Percentiles rank a stretch among this genome's conserved stretches.
Conservation (phyloP, 768 basidiomycete genomes). For the Mycena venus region DNA sequence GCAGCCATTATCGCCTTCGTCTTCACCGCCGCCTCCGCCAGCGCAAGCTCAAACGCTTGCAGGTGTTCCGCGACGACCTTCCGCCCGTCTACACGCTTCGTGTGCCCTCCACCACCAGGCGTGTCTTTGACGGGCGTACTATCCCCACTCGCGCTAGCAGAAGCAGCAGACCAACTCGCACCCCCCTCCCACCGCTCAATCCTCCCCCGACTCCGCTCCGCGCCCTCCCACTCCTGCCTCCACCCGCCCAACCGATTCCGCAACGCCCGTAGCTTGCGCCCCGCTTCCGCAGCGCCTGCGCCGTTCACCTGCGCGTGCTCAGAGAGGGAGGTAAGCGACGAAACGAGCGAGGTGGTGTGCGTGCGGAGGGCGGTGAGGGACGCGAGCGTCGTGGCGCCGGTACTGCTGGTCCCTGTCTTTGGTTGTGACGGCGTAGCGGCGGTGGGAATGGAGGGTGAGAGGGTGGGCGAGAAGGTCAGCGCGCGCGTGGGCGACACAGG, state of each 20-base stretch:
- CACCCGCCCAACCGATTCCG: conserved; percentile 88
- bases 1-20: conserved; percentile 88
- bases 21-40: conserved; percentile 80
- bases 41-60: conserved; percentile 78
- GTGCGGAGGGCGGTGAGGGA: conserved; percentile 78
- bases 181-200: conserved; percentile 89
- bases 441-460: conserved; percentile 63
- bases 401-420: neutral
- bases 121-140: no score
- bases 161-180: conserved; percentile 59
- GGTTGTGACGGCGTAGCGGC: conserved; percentile 58
- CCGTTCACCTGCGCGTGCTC: conserved; percentile 93
- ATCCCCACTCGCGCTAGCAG: conserved; percentile 22
- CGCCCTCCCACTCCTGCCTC: conserved; percentile 87
- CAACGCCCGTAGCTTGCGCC: conserved; percentile 86
- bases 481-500: conserved; percentile 59
- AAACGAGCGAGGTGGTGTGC: conserved; percentile 79
- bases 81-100: conserved; percentile 74
- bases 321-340: conserved; percentile 82
- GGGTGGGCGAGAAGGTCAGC: conserved; percentile 70
- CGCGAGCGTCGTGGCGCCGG: neutral
- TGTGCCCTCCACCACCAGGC: conserved; percentile 54
- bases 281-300: conserved; percentile 87
- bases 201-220: conserved; percentile 79
- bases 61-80: conserved; percentile 84